Evolutionary conservation across 768 basidiomycete genomes (phyloP).

Genomic region (Psilocybe azurescens): DNA sequence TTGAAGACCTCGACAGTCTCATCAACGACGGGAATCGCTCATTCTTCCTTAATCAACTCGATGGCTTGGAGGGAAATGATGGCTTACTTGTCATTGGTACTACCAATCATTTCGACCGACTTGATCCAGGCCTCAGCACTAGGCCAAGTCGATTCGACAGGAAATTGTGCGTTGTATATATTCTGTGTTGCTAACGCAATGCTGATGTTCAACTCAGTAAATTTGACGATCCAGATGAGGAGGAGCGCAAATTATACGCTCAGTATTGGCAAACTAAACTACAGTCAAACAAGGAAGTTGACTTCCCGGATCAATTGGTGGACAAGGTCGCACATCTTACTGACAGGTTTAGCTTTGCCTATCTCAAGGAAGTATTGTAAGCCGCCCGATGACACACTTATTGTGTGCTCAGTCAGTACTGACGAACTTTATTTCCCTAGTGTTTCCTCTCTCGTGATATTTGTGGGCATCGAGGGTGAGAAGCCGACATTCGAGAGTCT

Average conservation of each 20-base stretch:
- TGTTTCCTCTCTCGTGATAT: slow-evolving; percentile 72
- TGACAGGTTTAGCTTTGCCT: slow-evolving; percentile 80
- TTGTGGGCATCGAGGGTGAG: slow-evolving; percentile 58
- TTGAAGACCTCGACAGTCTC: slow-evolving; percentile 72
- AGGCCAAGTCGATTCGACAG: slow-evolving; percentile 88
- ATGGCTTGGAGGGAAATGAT: slow-evolving; percentile 81
- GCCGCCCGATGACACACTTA: slow-evolving; percentile 24
- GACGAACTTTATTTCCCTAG: slow-evolving; percentile 36
- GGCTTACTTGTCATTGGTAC: slow-evolving; percentile 80
- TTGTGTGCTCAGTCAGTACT: too few species aligned
- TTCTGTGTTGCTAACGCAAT: neutral
- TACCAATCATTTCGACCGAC: slow-evolving; percentile 83
- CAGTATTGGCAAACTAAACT: slow-evolving; percentile 87
- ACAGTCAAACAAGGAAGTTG: slow-evolving; percentile 59
- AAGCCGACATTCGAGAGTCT: slow-evolving; percentile 54
- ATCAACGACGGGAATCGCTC: slow-evolving; percentile 81
- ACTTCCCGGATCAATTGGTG: slow-evolving; percentile 71
- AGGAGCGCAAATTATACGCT: slow-evolving; percentile 70
- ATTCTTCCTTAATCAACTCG: slow-evolving; percentile 88
- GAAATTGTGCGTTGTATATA: slow-evolving; percentile 66
- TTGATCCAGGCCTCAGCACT: slow-evolving; percentile 77
- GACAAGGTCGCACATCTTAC: slow-evolving; percentile 65
- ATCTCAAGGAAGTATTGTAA: slow-evolving; percentile 89
- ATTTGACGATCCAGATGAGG: slow-evolving; percentile 72
- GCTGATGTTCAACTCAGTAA: slow-evolving; percentile 41